Conservation (phyloP, 2,329 filamentous ascomycete genomes). For the Xylaria sp. region DNA sequence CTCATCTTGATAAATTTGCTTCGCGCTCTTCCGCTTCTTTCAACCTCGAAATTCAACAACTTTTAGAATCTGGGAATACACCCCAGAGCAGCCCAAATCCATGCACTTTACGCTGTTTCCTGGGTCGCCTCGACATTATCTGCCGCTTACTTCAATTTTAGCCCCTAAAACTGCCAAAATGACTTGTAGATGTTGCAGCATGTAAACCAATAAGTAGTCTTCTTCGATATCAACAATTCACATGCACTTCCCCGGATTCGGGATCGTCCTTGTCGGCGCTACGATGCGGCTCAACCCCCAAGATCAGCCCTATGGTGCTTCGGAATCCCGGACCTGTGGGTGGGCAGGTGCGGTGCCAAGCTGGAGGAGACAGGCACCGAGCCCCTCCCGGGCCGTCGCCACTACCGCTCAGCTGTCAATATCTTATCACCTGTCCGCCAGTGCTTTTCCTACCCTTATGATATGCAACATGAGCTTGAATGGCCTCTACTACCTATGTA, state of each 20-base stretch:
- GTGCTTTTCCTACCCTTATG: not conserved
- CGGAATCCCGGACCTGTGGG: conserved; percentile 45
- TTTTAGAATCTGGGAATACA: conserved; percentile 27
- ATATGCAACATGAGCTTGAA: no score
- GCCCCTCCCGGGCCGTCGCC: conserved; percentile 22
- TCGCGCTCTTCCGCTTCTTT: conserved; percentile 42
- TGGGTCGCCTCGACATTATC: conserved; percentile 41
- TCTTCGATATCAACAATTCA: conserved; percentile 47
- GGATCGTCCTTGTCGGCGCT: conserved; percentile 52
- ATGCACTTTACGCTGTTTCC: conserved; percentile 13
- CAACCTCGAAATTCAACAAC: conserved; percentile 44
- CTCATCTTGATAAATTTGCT: conserved; percentile 43
- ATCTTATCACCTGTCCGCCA: conserved; percentile 12
- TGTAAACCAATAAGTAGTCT: conserved; percentile 37
- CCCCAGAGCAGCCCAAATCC: conserved; percentile 20
- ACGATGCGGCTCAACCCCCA: conserved; percentile 53
- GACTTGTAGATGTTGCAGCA: conserved; percentile 26
- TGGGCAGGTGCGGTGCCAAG: conserved; percentile 40
- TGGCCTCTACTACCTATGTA: no score
- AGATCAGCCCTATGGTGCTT: conserved; percentile 51
- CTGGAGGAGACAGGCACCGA: conserved; percentile 26
- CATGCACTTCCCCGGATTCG: conserved; percentile 47
- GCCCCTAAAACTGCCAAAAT: conserved; percentile 16
- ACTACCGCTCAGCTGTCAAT: conserved; percentile 30
- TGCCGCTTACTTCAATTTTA: conserved; percentile 43